Evolutionary conservation across 176 grass and related monocot genomes (phyloP).

Genomic region (Dactylis glomerata): DNA sequence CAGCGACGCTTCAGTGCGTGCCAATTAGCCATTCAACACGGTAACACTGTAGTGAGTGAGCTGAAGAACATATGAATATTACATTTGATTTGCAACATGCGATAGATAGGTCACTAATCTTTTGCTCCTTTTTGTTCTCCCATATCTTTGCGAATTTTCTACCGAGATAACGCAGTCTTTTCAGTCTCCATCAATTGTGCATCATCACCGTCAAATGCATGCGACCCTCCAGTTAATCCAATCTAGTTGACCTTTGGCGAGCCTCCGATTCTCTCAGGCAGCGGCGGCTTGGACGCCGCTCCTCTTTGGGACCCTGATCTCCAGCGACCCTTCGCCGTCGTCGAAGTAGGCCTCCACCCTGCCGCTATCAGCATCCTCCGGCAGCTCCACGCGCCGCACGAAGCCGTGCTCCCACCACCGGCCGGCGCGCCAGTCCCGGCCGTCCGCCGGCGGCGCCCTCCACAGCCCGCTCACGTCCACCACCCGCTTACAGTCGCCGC

Average conservation of each 20-base stretch:
- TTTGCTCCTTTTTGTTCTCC: neutral
- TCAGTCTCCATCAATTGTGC: neutral
- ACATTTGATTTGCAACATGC: neutral
- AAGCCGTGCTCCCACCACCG: constrained; percentile 96
- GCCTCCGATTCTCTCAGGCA: constrained; percentile 37
- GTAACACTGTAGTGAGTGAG: neutral
- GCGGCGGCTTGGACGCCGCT: constrained; percentile 24
- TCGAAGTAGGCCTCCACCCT: constrained; percentile 69
- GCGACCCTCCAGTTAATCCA: neutral
- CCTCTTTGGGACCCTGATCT: constrained; percentile 75
- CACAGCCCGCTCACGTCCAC: constrained; percentile 84
- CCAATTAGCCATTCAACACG: constrained; percentile 2
- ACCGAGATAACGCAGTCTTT: constrained; percentile 10
- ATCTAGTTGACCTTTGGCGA: constrained; percentile 13
- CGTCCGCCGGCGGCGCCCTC: constrained; percentile 42
- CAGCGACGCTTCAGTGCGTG: neutral
- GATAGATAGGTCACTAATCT: neutral
- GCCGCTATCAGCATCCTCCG: constrained; percentile 61
- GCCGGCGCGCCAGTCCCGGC: constrained; percentile 64
- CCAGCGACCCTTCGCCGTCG: constrained; percentile 54
- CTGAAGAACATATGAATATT: constrained; percentile 18
- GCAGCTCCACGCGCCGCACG: constrained; percentile 82
- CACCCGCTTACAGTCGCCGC: constrained; percentile 55
- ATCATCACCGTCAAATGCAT: neutral
- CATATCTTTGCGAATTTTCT: constrained; percentile 34